Percentiles rank a stretch among this genome's conserved stretches.
Conservation (phyloP, 2,329 filamentous ascomycete genomes). For the Colletotrichum sp. region DNA sequence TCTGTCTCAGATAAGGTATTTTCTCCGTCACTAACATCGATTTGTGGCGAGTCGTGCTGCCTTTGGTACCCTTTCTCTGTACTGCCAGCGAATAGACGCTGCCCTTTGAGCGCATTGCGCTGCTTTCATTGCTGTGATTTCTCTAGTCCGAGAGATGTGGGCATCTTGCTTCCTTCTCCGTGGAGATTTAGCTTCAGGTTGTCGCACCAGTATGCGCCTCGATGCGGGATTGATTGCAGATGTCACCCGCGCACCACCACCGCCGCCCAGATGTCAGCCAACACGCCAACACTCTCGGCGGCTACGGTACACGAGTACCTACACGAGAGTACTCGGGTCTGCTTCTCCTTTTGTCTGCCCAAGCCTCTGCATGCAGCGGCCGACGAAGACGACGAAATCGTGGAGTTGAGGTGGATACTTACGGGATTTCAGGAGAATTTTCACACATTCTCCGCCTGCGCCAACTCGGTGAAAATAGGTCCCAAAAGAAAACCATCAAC, state of each 20-base stretch:
- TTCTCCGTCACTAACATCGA: background rate
- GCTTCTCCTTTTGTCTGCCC: background rate
- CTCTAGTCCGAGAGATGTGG: background rate
- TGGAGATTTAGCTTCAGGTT: slow-evolving; percentile 1
- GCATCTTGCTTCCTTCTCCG: background rate
- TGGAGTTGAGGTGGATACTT: background rate
- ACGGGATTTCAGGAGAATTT: background rate
- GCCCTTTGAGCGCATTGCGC: background rate
- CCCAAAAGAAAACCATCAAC: background rate
- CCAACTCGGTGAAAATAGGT: background rate
- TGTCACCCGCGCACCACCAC: background rate
- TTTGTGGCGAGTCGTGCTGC: background rate
- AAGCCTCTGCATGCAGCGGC: background rate
- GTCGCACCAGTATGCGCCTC: slow-evolving; percentile 7
- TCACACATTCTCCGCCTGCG: background rate
- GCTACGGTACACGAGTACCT: background rate
- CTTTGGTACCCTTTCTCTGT: background rate
- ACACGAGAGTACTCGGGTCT: background rate
- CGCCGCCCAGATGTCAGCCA: background rate
- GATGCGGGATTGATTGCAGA: background rate
- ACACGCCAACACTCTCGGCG: background rate
- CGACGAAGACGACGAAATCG: background rate
- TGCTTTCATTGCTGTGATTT: background rate
- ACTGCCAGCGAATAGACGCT: background rate
- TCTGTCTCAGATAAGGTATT: slow-evolving; percentile 13